Evolutionary conservation across 2,329 filamentous ascomycete genomes (phyloP).

Genomic region (Phialocephala sp.): DNA sequence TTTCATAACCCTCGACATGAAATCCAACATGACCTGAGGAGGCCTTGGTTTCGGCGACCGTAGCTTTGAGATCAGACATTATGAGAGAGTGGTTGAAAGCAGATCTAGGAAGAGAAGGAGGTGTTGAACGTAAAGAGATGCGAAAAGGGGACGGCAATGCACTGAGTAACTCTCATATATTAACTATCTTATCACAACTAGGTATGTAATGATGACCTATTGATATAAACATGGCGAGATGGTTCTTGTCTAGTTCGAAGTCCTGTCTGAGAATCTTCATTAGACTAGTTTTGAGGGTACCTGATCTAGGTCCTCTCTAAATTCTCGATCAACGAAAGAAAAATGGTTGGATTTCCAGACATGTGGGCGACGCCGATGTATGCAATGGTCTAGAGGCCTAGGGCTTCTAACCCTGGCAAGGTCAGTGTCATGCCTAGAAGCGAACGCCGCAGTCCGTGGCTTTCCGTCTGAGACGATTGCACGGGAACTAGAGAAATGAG

Average conservation of each 20-base stretch:
- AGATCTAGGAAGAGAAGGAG: slow-evolving; percentile 8
- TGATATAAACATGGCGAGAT: no score
- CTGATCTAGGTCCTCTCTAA: no score
- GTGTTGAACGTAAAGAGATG: neutral
- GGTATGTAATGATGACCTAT: no score
- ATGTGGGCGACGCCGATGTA: neutral
- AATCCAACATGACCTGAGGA: slow-evolving; percentile 55
- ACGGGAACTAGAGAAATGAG: neutral
- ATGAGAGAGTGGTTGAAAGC: slow-evolving; percentile 30
- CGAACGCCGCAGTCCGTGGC: neutral
- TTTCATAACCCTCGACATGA: slow-evolving; percentile 75
- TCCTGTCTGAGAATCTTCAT: no score
- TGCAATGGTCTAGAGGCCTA: neutral
- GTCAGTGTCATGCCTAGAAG: neutral
- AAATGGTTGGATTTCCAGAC: neutral
- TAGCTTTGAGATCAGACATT: slow-evolving; percentile 75
- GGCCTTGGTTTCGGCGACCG: slow-evolving; percentile 64
- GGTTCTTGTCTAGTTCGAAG: no score
- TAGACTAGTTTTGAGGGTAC: no score
- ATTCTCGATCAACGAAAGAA: no score
- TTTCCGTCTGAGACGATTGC: neutral
- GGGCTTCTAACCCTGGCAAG: neutral
- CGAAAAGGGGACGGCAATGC: neutral
- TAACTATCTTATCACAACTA: no score
- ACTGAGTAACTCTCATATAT: no score